These are phyloP conservation scores for Huntiella abstrusa DNA, from an alignment of 2,329 filamentous ascomycete genomes.

Conservation along the genomic window DNA sequence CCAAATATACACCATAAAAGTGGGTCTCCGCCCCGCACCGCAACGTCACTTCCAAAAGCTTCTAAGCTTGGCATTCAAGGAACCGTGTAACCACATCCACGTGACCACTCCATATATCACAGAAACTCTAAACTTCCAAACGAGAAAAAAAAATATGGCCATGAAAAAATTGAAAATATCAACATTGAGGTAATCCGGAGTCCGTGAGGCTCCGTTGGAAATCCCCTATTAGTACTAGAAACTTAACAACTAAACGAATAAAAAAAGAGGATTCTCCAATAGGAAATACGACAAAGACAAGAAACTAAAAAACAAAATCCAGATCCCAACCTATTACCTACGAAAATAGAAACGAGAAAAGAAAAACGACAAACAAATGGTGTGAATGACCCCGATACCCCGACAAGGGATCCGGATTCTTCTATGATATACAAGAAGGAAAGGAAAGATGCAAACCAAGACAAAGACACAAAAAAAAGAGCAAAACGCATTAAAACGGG, in stretches of 20 bases:
- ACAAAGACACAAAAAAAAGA: not conserved
- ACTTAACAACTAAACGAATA: not conserved
- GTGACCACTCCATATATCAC: too few species aligned
- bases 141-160: not conserved
- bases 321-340: not conserved
- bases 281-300: not conserved
- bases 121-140: not conserved
- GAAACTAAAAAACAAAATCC: not conserved
- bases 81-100: too few species aligned
- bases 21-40: too few species aligned
- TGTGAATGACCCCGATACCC: not conserved
- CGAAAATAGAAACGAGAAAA: not conserved
- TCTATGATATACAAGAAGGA: constrained; percentile 6
- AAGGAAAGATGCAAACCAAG: not conserved
- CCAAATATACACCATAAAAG: too few species aligned
- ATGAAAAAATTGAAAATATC: not conserved
- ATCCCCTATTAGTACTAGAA: not conserved
- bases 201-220: not conserved
- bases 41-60: too few species aligned
- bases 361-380: not conserved
- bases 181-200: not conserved
- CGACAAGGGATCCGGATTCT: not conserved
- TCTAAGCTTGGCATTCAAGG: too few species aligned
- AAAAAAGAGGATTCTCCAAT: not conserved
- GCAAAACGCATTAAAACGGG: not conserved